A percentile compares a stretch with the other conserved stretches of the same genome.
Conservation (phyloP, 805 yeast genomes). For the Teunomyces lycoperdinae region DNA sequence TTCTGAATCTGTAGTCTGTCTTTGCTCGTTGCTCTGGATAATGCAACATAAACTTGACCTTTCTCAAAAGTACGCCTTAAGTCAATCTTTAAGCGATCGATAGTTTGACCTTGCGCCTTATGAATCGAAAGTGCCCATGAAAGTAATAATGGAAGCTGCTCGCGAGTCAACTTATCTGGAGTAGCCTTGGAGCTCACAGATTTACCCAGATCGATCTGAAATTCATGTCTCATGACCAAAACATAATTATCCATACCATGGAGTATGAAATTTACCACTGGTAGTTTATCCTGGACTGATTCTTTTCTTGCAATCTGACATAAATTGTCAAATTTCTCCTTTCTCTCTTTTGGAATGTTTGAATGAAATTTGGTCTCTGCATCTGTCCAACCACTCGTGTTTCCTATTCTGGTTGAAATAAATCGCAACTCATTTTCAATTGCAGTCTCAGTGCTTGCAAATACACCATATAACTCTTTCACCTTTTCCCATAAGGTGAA, state of each 20-base stretch:
- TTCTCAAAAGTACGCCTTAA: constrained; percentile 65
- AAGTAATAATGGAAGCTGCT: constrained; percentile 65
- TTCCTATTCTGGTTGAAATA: constrained; percentile 22
- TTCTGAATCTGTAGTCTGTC: constrained; percentile 64
- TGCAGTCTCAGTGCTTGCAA: constrained; percentile 14
- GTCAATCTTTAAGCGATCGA: constrained; percentile 68
- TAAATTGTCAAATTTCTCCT: constrained; percentile 17
- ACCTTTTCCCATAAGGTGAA: constrained; percentile 21
- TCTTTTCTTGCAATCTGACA: constrained; percentile 22
- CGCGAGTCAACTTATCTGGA: constrained; percentile 35
- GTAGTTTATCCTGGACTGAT: constrained; percentile 25
- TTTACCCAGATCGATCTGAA: constrained; percentile 27
- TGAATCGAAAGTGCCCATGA: constrained; percentile 87
- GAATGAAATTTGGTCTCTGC: constrained; percentile 15
- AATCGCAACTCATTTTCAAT: constrained; percentile 23
- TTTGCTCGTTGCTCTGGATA: constrained; percentile 72
- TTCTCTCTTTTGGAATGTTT: constrained; percentile 25
- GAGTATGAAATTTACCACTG: constrained; percentile 47
- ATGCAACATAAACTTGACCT: constrained; percentile 83
- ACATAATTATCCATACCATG: constrained; percentile 27
- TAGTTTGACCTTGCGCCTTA: constrained; percentile 83
- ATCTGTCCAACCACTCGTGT: constrained; percentile 13
- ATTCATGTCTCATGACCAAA: constrained; percentile 38
- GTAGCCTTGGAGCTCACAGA: constrained; percentile 8
- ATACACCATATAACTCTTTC: constrained; percentile 19